Evolutionary conservation across 305 asterid species (phyloP).

Genomic region (Fraxinus xanthoxyloides): DNA sequence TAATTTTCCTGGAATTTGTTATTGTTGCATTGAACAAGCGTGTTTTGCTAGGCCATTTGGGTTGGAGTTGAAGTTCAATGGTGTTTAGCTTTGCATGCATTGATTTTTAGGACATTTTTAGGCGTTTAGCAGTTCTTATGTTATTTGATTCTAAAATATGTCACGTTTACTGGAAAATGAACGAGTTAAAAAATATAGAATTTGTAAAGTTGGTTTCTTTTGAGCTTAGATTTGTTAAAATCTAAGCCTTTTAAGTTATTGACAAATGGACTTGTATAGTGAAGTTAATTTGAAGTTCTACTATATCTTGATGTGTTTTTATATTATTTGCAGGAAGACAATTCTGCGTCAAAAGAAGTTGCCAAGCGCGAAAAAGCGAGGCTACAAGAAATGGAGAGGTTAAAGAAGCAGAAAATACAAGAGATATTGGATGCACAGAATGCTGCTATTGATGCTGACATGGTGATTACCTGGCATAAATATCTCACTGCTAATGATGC

Average conservation of each 20-base stretch:
- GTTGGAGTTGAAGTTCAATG: background rate
- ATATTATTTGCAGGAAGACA: slow-evolving; percentile 49
- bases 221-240: background rate
- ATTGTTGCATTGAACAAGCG: background rate
- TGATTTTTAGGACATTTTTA: background rate
- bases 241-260: no score
- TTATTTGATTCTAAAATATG: background rate
- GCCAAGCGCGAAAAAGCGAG: slow-evolving; percentile 76
- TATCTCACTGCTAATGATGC: background rate
- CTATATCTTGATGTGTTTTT: background rate
- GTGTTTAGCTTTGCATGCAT: background rate
- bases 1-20: background rate
- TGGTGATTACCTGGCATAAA: slow-evolving; percentile 28
- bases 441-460: slow-evolving; percentile 51
- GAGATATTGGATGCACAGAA: slow-evolving; percentile 48
- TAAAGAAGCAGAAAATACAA: slow-evolving; percentile 51
- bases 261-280: background rate
- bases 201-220: background rate
- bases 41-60: background rate
- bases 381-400: slow-evolving; percentile 54
- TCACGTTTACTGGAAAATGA: background rate
- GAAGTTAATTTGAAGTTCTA: background rate
- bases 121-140: background rate
- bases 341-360: slow-evolving; percentile 39
- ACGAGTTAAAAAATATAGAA: background rate